These are phyloP conservation scores for Rhizopogon sp. DNA, from an alignment of 768 basidiomycete genomes.

Conservation along the genomic window DNA sequence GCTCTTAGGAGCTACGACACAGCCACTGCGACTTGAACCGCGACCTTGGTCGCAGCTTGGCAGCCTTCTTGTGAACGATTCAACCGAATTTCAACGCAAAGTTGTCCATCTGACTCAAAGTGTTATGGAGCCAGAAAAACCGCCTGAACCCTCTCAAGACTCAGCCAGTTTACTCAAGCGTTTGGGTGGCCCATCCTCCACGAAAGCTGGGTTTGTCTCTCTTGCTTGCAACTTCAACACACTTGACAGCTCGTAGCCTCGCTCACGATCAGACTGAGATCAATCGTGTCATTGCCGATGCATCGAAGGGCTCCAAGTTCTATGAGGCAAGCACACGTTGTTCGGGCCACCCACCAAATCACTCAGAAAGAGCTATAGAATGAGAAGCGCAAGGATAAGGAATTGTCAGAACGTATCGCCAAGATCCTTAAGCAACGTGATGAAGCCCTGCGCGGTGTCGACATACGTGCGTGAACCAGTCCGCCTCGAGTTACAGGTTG, in stretches of 20 bases:
- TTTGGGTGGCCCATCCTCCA: slow-evolving; percentile 84
- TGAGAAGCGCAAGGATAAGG: slow-evolving; percentile 86
- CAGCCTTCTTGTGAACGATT: background rate
- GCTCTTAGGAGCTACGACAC: background rate
- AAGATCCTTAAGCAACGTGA: slow-evolving; percentile 64
- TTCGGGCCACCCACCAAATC: background rate
- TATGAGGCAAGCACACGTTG: slow-evolving; percentile 55
- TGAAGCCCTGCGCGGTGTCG: slow-evolving; percentile 47
- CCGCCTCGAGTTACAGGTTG: slow-evolving; percentile 2
- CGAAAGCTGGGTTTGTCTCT: slow-evolving; percentile 74
- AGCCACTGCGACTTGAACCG: background rate
- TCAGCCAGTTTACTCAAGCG: slow-evolving; percentile 68
- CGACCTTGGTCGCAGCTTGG: background rate
- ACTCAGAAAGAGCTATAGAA: slow-evolving; percentile 42
- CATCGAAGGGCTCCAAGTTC: slow-evolving; percentile 90
- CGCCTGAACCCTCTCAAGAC: slow-evolving; percentile 47
- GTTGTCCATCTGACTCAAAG: background rate
- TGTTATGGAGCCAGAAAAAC: slow-evolving; percentile 10
- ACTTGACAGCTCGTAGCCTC: slow-evolving; percentile 38
- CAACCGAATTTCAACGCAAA: no score
- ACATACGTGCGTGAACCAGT: slow-evolving; percentile 44
- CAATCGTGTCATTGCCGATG: slow-evolving; percentile 85
- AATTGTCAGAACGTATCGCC: slow-evolving; percentile 71
- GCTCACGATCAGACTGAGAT: slow-evolving; percentile 79
- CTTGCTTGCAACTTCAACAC: background rate